Conservation (phyloP, 768 basidiomycete species). For the Cystofilobasidium macerans region DNA sequence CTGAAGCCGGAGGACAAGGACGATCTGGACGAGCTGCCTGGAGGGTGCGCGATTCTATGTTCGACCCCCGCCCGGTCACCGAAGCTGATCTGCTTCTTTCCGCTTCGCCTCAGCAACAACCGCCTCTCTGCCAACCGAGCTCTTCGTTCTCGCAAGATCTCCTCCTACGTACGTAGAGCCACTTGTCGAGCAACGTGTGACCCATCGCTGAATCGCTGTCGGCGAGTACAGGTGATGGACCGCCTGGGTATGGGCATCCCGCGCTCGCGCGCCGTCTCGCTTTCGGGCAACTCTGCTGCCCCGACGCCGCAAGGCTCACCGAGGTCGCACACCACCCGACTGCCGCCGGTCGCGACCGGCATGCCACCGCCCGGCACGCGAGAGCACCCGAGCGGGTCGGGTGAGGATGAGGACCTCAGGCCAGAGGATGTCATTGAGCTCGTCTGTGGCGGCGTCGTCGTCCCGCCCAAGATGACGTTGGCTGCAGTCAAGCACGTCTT, state of each 20-base stretch:
- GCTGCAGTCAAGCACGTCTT: slow-evolving; percentile 78
- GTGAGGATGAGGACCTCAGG: slow-evolving; percentile 24
- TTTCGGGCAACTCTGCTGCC: slow-evolving; percentile 2
- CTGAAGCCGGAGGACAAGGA: slow-evolving; percentile 66
- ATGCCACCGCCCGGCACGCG: neutral
- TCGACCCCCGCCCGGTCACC: neutral
- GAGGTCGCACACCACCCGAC: neutral
- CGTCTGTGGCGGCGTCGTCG: slow-evolving; percentile 68
- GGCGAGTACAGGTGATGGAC: slow-evolving; percentile 18
- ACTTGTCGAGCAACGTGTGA: no score
- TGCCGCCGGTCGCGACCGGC: neutral
- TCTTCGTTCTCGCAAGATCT: slow-evolving; percentile 73
- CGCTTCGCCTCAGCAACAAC: slow-evolving; percentile 42
- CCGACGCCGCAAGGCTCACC: slow-evolving; percentile 18
- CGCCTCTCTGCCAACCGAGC: slow-evolving; percentile 80
- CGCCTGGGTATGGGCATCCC: slow-evolving; percentile 15
- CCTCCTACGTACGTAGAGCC: slow-evolving; percentile 54
- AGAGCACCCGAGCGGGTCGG: neutral
- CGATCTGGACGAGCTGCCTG: slow-evolving; percentile 66
- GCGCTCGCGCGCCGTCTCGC: slow-evolving; percentile 21
- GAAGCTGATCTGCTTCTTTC: neutral
- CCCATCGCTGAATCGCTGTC: neutral
- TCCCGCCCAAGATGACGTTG: slow-evolving; percentile 79
- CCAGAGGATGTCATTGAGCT: slow-evolving; percentile 74
- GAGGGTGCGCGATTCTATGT: slow-evolving; percentile 55